A percentile compares a stretch with the other conserved stretches of the same genome.
Evolutionary conservation across 768 basidiomycete genomes (phyloP).

Genomic region (Trametes maxima): DNA sequence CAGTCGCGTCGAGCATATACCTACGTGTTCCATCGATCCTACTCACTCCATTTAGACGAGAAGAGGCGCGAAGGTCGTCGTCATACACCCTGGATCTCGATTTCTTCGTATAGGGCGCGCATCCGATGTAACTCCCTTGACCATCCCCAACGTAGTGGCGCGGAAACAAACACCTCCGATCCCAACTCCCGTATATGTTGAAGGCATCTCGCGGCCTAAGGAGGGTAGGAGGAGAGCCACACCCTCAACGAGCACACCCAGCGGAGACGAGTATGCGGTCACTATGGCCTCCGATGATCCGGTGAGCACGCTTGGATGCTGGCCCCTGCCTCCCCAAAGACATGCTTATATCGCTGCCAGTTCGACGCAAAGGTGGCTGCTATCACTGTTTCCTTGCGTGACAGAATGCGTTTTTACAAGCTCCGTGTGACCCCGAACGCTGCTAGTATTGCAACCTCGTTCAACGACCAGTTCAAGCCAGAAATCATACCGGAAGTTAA

Average conservation of each 20-base stretch:
- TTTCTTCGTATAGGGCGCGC: conserved; percentile 74
- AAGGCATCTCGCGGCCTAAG: conserved; percentile 59
- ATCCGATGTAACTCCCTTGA: conserved; percentile 71
- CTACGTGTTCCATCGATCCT: conserved; percentile 25
- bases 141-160: conserved; percentile 73
- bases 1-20: conserved; percentile 1
- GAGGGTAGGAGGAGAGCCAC: conserved; percentile 34
- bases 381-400: conserved; percentile 71
- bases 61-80: conserved; percentile 77
- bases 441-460: conserved; percentile 68
- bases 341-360: conserved; percentile 40
- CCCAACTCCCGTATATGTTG: conserved; percentile 45
- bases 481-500: conserved; percentile 85
- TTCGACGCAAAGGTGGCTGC: conserved; percentile 77
- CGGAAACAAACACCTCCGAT: conserved; percentile 55
- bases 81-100: conserved; percentile 80
- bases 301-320: conserved; percentile 41
- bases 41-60: conserved; percentile 40
- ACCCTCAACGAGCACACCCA: conserved; percentile 29
- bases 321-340: too few relatives aligned
- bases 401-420: conserved; percentile 87
- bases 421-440: conserved; percentile 73
- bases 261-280: conserved; percentile 56
- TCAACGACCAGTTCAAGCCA: conserved; percentile 82
- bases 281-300: conserved; percentile 57